These are phyloP conservation scores for Aegilops tauschii DNA, from an alignment of 176 grass and related monocot species.

Conservation along the genomic window DNA sequence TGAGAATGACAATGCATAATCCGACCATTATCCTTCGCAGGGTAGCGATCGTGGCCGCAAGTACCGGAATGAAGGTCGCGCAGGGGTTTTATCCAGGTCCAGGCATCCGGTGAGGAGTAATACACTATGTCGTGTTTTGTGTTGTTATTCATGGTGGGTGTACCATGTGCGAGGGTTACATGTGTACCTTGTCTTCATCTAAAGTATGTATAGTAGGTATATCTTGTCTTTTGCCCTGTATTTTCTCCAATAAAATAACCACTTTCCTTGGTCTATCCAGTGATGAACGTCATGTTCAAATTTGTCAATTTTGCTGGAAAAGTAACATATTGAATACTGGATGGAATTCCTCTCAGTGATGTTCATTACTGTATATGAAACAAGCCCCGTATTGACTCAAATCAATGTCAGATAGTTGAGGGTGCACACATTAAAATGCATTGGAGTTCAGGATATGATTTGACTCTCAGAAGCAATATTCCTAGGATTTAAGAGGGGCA, in stretches of 20 bases:
- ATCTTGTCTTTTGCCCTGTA: background rate
- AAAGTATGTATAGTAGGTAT: conserved; percentile 28
- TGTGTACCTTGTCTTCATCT: background rate
- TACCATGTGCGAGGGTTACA: too few relatives aligned
- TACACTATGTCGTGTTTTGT: too few relatives aligned
- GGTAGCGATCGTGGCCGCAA: too few relatives aligned
- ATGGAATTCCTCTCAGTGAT: background rate
- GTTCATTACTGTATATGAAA: conserved; percentile 9
- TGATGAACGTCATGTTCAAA: background rate
- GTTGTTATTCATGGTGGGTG: too few relatives aligned
- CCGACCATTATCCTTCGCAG: too few relatives aligned
- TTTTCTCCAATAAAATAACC: background rate
- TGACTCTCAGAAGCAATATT: background rate
- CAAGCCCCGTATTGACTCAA: background rate
- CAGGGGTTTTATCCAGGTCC: too few relatives aligned
- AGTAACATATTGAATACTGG: background rate
- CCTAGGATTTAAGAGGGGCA: background rate
- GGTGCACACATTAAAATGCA: background rate
- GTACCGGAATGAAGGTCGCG: too few relatives aligned
- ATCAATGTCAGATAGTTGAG: background rate
- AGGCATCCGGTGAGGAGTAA: too few relatives aligned
- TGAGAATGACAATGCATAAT: too few relatives aligned
- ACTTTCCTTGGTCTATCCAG: background rate
- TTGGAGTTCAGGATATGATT: background rate
- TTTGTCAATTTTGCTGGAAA: background rate